Base-by-base conservation (phyloP, 768 basidiomycete species). In the Boletus patriciae region DNA sequence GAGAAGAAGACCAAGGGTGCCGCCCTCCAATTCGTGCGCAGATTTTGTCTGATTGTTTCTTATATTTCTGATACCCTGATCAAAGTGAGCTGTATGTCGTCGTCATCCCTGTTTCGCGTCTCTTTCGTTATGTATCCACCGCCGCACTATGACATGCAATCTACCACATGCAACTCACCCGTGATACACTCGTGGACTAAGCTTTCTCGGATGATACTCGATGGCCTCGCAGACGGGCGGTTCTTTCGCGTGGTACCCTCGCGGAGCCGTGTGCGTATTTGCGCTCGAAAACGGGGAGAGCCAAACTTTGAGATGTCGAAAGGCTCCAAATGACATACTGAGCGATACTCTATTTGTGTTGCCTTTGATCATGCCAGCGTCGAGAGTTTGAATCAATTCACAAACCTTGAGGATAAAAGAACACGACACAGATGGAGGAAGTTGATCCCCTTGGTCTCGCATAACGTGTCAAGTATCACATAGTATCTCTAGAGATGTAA, bases 1-100 rank as follows among this genome's bases (percentile, higher is more conserved):
- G 97, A 99, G 85, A 99, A 98, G 87, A 98, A 98, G 90, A 94
- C 92, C 67, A 94, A 94, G 85, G 93, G 94, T 77, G 93, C 92
- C 67, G 94, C 93, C 60, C 90, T 95, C 68, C 85, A 84, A 72
- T 95, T 95, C 85, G 92, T 94, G 76, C 67, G 92, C 90, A 5
- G 16, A 34, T 25, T 43, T 46, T 16, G 25, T 31, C 18, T 33
- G 36, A 12, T 8, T 15, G 10, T 45, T 12, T 33, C 7, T 1
- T 18, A 1, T 2, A 18, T 54, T 10, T 42, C 62, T 65, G 54
- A 67, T 21, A 16, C 1, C n/a, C 2, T 42, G 38, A 4, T 52
- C 0, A 16, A 29, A 70, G 69, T 70, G 67, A 70, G 58, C 54
- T 52, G 50, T 52, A 49, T 60, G 57, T 34, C 34, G 29, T 44